Percentiles rank a stretch among this genome's conserved stretches.
These are phyloP conservation scores for Neltuma alba DNA, from an alignment of 306 rosid genomes.

Conservation along the genomic window DNA sequence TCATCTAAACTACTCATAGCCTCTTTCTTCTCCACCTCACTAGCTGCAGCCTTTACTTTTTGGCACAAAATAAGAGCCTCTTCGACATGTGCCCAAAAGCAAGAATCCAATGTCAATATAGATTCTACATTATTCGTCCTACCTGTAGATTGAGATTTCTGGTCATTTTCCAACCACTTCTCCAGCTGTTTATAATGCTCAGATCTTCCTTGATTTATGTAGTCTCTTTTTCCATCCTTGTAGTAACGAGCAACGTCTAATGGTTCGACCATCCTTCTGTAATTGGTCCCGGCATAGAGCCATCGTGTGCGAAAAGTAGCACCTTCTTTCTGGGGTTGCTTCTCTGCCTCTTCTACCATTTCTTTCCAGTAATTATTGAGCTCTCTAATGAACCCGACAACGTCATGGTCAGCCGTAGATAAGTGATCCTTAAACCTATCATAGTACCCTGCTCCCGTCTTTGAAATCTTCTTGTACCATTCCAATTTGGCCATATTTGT, in stretches of 20 bases:
- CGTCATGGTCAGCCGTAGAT: not conserved
- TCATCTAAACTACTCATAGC: slow-evolving; percentile 20
- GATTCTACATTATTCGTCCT: not conserved
- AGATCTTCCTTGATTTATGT: slow-evolving; percentile 33
- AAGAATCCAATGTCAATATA: not conserved
- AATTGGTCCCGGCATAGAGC: not conserved
- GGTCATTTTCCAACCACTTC: slow-evolving; percentile 31
- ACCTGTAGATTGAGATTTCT: not conserved
- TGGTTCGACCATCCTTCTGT: not conserved
- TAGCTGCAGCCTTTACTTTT: not conserved
- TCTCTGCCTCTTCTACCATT: slow-evolving; percentile 48
- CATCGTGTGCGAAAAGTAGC: not conserved
- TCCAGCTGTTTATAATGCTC: slow-evolving; percentile 46
- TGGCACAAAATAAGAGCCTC: not conserved
- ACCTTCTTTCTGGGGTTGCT: not conserved
- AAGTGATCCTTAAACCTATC: slow-evolving; percentile 51
- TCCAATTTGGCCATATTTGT: slow-evolving; percentile 54
- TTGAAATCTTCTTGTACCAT: slow-evolving; percentile 57
- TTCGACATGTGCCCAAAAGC: not conserved
- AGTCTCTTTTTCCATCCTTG: slow-evolving; percentile 1
- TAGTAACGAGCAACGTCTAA: slow-evolving; percentile 56
- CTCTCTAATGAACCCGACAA: not conserved
- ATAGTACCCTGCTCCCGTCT: slow-evolving; percentile 50
- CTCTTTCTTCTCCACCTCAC: slow-evolving; percentile 17
- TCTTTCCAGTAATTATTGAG: slow-evolving; percentile 54